Evolutionary conservation across 2,329 filamentous ascomycete species (phyloP), one percentile per base, ranked within the genome.

Genomic region (Elsinoe necatrix): DNA sequence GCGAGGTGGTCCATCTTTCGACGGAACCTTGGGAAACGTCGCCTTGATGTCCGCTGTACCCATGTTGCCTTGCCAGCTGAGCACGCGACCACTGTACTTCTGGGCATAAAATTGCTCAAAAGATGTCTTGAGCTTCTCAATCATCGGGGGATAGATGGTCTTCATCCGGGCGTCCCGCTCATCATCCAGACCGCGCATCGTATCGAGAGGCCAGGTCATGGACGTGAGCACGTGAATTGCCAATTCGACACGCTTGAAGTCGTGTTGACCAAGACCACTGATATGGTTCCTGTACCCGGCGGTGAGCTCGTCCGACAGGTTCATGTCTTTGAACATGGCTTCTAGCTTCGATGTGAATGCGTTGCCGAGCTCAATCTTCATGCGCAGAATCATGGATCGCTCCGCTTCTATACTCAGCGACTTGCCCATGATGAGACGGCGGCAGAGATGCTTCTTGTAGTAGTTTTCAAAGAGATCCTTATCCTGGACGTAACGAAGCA

Each of bases 241-340:
- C 21, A 98, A 78, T 47, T 97, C 93, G 25, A 92, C 82, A 27
- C 79, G 82, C 66, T 80, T 83, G 2, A 77, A 74, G 58, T 83
- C 77, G 1, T 72, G 72, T 54, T 80, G 78, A n/a, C 73, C 78
- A 14, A 72, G 79, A 66, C 69, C 82, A 70, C 68, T 80, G 70
- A 84, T 82, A 61, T 92, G 82, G 14, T 80, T 79, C 62, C 85
- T 86, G 73, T 95, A 97, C 57, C 80, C 83, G 11, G 82, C 73
- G 0, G 87, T 89, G 23, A 96, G 79, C 62, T 95, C 92, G 56
- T 86, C 83, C 0, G 91, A 96, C 11, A 91, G 83, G 14, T 85
- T 83, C 81, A 97, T 91, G 66, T 98, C 93, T 72, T 90, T 91
- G 76, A 98, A 96, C 90, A 98, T 97, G 62, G 90, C 87, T 68